Conservation (phyloP, 345 rosid genomes). For the Barbarea vulgaris region DNA sequence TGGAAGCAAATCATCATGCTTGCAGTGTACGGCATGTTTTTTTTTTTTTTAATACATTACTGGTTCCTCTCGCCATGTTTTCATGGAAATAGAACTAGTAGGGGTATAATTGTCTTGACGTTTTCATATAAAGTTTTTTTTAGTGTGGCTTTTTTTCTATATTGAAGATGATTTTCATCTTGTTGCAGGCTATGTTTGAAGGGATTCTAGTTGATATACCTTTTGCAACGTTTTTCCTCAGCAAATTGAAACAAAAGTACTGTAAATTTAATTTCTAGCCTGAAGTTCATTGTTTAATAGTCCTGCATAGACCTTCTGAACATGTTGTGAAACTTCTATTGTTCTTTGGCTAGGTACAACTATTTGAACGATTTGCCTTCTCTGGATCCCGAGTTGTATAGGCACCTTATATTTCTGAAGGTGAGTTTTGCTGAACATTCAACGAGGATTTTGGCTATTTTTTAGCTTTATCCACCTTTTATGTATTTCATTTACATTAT, state of each 20-base stretch:
- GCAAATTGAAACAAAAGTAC: slow-evolving; percentile 95
- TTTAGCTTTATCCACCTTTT: background rate
- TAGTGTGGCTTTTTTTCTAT: background rate
- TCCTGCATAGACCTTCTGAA: slow-evolving; percentile 10
- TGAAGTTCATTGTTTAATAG: slow-evolving; percentile 14
- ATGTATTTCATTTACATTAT: slow-evolving; percentile 1
- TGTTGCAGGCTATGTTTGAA: slow-evolving; percentile 95
- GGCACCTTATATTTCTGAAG: slow-evolving; percentile 96
- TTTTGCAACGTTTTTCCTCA: slow-evolving; percentile 97
- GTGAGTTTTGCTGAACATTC: slow-evolving; percentile 43
- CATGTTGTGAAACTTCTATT: slow-evolving; percentile 20
- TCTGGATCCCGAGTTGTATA: slow-evolving; percentile 91
- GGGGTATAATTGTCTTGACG: slow-evolving; percentile 1
- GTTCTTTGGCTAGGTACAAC: slow-evolving; percentile 64
- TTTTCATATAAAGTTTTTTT: background rate
- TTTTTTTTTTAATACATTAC: background rate
- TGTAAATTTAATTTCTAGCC: slow-evolving; percentile 14
- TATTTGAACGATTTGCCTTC: slow-evolving; percentile 97
- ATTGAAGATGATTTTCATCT: slow-evolving; percentile 23
- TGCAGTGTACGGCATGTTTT: background rate
- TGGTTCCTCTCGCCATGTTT: slow-evolving; percentile 2
- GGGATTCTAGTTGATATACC: slow-evolving; percentile 99
- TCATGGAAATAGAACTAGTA: background rate
- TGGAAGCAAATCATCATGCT: slow-evolving; percentile 8
- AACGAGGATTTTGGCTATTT: background rate